These are phyloP conservation scores for Aspergillus awamori DNA, from an alignment of 2,329 filamentous ascomycete species.

Conservation along the genomic window DNA sequence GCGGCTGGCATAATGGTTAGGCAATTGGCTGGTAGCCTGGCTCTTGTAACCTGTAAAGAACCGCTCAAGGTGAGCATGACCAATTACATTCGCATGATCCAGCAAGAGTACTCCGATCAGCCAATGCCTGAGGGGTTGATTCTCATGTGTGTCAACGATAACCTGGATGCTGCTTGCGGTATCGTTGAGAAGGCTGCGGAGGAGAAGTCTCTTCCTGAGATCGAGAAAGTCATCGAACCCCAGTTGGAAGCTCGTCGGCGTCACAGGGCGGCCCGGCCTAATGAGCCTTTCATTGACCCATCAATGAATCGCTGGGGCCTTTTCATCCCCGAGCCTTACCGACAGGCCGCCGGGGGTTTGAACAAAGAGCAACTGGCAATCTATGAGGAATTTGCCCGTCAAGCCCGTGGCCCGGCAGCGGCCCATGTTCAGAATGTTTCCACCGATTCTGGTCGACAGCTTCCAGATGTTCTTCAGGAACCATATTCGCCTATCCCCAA, in stretches of 20 bases:
- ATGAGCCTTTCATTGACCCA: conserved; percentile 81
- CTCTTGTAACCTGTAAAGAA: conserved; percentile 97
- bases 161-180: conserved; percentile 87
- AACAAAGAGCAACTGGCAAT: conserved; percentile 93
- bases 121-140: conserved; percentile 92
- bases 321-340: conserved; percentile 91
- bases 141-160: conserved; percentile 98
- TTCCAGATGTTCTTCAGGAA: conserved; percentile 66
- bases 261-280: conserved; percentile 73
- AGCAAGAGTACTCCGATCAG: conserved; percentile 64
- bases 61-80: conserved; percentile 94
- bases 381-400: conserved; percentile 92
- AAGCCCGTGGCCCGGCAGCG: conserved; percentile 67
- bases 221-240: conserved; percentile 86
- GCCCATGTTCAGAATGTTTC: conserved; percentile 59
- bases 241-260: conserved; percentile 77
- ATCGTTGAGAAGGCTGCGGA: conserved; percentile 96
- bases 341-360: conserved; percentile 77
- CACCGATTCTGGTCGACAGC: conserved; percentile 61
- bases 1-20: conserved; percentile 94
- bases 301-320: conserved; percentile 87
- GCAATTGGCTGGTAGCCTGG: conserved; percentile 87
- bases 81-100: conserved; percentile 91
- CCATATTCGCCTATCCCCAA: conserved; percentile 62
- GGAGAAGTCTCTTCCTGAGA: conserved; percentile 88